These are phyloP conservation scores for Gymnopilus junonius DNA, from an alignment of 768 basidiomycete species.

Conservation along the genomic window DNA sequence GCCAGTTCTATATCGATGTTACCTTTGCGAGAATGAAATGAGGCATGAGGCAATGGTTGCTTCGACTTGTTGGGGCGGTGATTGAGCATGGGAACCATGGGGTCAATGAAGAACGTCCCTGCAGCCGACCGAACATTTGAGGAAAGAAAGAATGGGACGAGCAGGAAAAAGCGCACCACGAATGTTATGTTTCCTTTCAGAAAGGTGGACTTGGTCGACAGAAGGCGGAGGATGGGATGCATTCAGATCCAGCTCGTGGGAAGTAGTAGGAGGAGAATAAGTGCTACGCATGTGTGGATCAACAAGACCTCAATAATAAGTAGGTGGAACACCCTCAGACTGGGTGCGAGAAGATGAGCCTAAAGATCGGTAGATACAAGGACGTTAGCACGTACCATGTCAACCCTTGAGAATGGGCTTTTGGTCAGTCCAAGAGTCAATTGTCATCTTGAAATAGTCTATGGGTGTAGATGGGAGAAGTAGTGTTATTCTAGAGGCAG, in stretches of 20 bases:
- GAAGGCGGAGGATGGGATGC: conserved; percentile 20
- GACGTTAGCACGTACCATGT: not conserved
- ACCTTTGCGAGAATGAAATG: conserved; percentile 46
- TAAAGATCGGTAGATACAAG: not conserved
- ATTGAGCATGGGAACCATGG: conserved; percentile 34
- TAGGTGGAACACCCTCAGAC: conserved; percentile 26
- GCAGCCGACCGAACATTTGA: not conserved
- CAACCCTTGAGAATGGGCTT: not conserved
- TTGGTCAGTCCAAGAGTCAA: not conserved
- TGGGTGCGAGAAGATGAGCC: not conserved
- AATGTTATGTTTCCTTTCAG: conserved; percentile 34
- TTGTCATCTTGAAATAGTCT: conserved; percentile 2
- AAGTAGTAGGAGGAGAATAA: not conserved
- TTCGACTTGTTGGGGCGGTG: conserved; percentile 30
- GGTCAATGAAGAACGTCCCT: conserved; percentile 50
- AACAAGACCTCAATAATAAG: conserved; percentile 20
- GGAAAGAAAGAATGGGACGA: not conserved
- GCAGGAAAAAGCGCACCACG: conserved; percentile 27
- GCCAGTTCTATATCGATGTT: conserved; percentile 41
- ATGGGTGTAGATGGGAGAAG: no score
- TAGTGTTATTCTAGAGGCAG: no score
- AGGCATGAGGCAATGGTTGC: conserved; percentile 38
- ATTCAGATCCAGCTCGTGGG: not conserved
- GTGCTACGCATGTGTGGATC: not conserved
- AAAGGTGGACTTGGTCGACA: conserved; percentile 37